phyloP scores from a whole-genome alignment of 768 basidiomycete species.

The Russula ochroleuca region DNA sequence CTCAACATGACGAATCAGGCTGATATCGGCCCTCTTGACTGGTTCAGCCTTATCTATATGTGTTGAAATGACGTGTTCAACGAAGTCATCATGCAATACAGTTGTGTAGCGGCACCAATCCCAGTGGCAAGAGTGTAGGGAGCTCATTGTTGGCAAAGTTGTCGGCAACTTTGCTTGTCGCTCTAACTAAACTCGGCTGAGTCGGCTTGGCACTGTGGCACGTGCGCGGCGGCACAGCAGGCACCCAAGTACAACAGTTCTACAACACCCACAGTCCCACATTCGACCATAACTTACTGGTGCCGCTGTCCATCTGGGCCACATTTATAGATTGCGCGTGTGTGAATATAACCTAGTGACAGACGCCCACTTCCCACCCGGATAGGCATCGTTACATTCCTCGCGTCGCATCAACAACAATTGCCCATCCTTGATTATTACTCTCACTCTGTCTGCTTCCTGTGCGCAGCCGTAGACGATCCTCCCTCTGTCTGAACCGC shows the following conservation, averaged over 20 bases:
- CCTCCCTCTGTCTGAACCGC: background rate
- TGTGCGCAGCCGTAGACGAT: background rate
- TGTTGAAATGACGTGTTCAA: constrained; percentile 16
- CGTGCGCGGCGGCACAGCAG: background rate
- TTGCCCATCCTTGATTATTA: constrained; percentile 1
- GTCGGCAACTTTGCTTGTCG: no score
- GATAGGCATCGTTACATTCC: background rate
- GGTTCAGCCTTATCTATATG: constrained; percentile 23
- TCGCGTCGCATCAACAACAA: background rate
- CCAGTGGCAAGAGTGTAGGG: constrained; percentile 24
- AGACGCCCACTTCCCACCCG: constrained; percentile 9
- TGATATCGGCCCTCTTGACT: constrained; percentile 18
- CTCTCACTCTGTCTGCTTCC: constrained; percentile 3
- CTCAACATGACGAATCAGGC: constrained; percentile 20
- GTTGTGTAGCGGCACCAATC: constrained; percentile 26
- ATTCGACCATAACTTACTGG: background rate
- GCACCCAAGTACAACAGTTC: background rate
- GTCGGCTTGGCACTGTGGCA: background rate
- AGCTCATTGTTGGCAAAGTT: constrained; percentile 7
- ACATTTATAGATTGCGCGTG: background rate
- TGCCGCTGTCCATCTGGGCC: background rate
- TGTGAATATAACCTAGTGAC: background rate
- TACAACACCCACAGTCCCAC: background rate
- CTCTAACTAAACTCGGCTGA: no score
- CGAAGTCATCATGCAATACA: constrained; percentile 4